Percentiles rank a stretch among this genome's conserved stretches.
These are phyloP conservation scores for Prosopis cineraria DNA, from an alignment of 306 rosid genomes.

Conservation along the genomic window DNA sequence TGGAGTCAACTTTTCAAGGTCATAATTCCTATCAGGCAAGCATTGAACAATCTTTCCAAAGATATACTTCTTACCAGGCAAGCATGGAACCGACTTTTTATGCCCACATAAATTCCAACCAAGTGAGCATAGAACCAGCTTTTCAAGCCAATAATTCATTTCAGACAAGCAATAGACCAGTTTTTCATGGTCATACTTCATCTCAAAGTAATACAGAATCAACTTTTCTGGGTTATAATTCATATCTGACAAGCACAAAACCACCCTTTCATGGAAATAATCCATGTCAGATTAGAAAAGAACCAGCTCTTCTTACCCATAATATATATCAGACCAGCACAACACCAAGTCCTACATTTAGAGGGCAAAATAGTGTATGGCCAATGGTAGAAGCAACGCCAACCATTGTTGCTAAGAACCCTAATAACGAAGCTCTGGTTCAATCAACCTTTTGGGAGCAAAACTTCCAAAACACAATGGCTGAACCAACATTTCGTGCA, in stretches of 20 bases:
- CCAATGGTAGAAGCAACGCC: slow-evolving; percentile 11
- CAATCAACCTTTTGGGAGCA: neutral
- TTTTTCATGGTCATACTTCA: neutral
- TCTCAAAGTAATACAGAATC: neutral
- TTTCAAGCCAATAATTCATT: neutral
- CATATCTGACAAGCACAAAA: neutral
- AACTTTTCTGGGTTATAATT: neutral
- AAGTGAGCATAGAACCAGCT: neutral
- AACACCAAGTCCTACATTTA: slow-evolving; percentile 27
- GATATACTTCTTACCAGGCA: neutral
- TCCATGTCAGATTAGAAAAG: neutral
- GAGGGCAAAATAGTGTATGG: neutral
- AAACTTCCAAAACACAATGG: neutral
- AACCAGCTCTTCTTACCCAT: neutral
- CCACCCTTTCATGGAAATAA: no score
- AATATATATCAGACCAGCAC: neutral
- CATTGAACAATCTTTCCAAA: neutral
- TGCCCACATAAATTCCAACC: neutral
- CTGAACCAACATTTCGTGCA: slow-evolving; percentile 40
- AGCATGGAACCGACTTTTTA: neutral
- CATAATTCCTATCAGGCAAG: neutral
- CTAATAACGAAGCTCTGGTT: neutral
- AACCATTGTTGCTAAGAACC: neutral
- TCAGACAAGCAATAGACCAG: neutral
- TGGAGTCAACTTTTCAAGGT: neutral